Evolutionary conservation across 2,329 filamentous ascomycete species (phyloP).

Genomic region (Capronia epimyces): DNA sequence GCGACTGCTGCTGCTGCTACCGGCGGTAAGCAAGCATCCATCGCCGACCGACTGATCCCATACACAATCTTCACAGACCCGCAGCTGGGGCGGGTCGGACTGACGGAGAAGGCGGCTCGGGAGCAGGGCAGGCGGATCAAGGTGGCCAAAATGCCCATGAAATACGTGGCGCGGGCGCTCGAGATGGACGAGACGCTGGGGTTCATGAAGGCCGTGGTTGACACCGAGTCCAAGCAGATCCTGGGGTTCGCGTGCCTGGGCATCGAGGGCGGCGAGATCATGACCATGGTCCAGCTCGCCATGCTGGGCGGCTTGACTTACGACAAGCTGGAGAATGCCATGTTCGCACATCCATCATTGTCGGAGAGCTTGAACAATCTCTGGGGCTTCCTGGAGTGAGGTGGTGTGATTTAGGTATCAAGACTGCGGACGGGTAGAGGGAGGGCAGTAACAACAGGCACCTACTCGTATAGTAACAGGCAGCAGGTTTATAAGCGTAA

Average conservation of each 20-base stretch:
- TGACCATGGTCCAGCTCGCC: conserved; percentile 50
- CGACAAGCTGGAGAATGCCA: conserved; percentile 43
- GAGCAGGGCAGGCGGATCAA: conserved; percentile 33
- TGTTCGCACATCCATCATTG: conserved; percentile 49
- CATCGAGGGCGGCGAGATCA: conserved; percentile 50
- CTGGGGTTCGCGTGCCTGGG: conserved; percentile 51
- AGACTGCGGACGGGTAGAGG: no score
- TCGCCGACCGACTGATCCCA: conserved; percentile 37
- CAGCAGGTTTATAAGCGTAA: no score
- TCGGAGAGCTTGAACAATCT: conserved; percentile 51
- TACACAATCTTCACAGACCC: conserved; percentile 52
- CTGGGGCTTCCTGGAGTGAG: conserved; percentile 39
- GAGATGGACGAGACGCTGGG: conserved; percentile 51
- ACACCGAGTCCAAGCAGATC: conserved; percentile 46
- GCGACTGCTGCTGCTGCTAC: background rate
- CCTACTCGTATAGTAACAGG: no score
- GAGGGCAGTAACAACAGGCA: no score
- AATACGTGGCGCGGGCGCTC: conserved; percentile 47
- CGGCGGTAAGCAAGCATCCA: conserved; percentile 28
- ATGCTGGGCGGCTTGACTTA: conserved; percentile 48
- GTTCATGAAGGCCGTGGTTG: conserved; percentile 50
- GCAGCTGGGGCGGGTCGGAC: conserved; percentile 49
- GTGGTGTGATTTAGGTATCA: no score
- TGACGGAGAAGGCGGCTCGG: conserved; percentile 42
- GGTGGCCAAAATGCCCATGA: conserved; percentile 49